These are phyloP conservation scores for Platanthera guangdongensis DNA, from an alignment of 106 monocot genomes.

Conservation along the genomic window DNA sequence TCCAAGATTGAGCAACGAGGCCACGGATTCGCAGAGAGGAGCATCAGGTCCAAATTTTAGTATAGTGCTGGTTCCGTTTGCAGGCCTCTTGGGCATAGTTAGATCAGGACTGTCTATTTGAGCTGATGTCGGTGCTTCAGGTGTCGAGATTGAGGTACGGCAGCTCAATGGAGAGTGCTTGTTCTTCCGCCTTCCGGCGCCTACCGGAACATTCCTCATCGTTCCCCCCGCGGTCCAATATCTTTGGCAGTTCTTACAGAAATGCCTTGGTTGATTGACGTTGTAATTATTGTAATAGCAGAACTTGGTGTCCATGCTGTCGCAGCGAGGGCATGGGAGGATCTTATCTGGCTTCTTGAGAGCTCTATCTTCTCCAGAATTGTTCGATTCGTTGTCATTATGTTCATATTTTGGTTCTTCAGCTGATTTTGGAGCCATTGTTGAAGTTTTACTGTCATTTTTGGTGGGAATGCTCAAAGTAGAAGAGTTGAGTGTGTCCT, in stretches of 20 bases:
- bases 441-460: constrained; percentile 3
- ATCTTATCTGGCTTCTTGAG: constrained; percentile 53
- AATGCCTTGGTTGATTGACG: constrained; percentile 54
- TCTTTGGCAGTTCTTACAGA: constrained; percentile 57
- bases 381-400: constrained; percentile 7
- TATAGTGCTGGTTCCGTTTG: not conserved
- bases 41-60: constrained; percentile 16
- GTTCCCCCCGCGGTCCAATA: constrained; percentile 70
- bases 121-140: constrained; percentile 3
- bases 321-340: constrained; percentile 57
- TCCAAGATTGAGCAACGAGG: constrained; percentile 11
- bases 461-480: not conserved
- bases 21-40: constrained; percentile 18
- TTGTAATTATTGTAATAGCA: constrained; percentile 73
- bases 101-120: not conserved
- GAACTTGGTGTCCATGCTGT: constrained; percentile 57
- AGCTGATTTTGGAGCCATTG: not conserved
- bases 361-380: constrained; percentile 20
- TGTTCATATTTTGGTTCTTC: constrained; percentile 6
- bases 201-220: constrained; percentile 62
- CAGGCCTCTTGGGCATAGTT: not conserved
- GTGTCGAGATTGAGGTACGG: constrained; percentile 1
- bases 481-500: not conserved
- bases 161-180: constrained; percentile 19
- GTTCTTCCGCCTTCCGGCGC: constrained; percentile 46